Evolutionary conservation across 345 rosid genomes (phyloP).

Genomic region (Sonneratia caseolaris): DNA sequence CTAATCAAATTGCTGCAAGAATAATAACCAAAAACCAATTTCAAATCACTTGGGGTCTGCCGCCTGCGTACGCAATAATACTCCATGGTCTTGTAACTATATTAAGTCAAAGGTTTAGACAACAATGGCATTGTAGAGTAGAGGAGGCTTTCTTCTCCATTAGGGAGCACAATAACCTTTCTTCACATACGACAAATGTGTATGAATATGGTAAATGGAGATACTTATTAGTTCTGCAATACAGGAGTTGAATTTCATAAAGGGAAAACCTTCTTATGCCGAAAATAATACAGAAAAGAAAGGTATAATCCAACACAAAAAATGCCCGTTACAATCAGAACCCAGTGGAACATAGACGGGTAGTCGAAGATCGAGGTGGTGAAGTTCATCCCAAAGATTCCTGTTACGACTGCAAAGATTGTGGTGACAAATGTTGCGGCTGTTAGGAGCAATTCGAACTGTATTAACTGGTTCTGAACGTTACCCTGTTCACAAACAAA

Average conservation of each 20-base stretch:
- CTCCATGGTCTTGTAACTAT: no score
- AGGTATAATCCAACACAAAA: conserved; percentile 44
- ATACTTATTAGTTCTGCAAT: background rate
- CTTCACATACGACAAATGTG: no score
- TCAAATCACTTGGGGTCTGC: no score
- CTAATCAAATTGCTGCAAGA: no score
- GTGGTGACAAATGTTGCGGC: conserved; percentile 89
- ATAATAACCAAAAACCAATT: no score
- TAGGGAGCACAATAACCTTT: no score
- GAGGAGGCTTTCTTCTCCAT: no score
- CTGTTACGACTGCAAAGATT: conserved; percentile 73
- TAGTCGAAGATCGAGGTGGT: conserved; percentile 52
- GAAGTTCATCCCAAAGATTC: conserved; percentile 87
- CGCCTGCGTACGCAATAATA: no score
- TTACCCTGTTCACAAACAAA: conserved; percentile 50
- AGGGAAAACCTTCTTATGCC: conserved; percentile 78
- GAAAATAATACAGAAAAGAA: conserved; percentile 61
- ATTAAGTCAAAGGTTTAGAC: no score
- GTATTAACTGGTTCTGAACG: conserved; percentile 88
- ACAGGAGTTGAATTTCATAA: conserved; percentile 18
- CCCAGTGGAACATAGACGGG: conserved; percentile 62
- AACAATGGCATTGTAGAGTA: no score
- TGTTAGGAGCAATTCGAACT: conserved; percentile 87
- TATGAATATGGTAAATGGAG: background rate
- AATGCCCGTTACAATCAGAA: conserved; percentile 52